Evolutionary conservation across 1,284 basidiomycete species (phyloP).

Genomic region (Porphyrellus sp.): DNA sequence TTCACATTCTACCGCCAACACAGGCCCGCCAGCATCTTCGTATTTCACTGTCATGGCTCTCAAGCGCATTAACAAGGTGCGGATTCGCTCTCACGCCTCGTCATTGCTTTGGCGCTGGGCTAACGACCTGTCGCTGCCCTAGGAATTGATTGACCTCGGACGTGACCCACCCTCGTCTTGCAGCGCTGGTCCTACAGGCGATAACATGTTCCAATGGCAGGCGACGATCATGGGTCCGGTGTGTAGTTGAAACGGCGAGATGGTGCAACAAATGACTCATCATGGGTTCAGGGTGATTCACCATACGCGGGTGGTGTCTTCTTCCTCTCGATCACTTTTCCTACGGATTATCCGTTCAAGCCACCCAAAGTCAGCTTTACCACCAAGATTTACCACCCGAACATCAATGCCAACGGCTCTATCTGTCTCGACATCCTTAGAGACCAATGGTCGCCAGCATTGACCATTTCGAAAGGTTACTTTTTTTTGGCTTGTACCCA

Average conservation of each 20-base stretch:
- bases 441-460: constrained; percentile 97
- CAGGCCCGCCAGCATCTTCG: constrained; percentile 34
- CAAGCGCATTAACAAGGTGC: constrained; percentile 98
- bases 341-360: constrained; percentile 97
- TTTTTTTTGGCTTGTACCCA: background rate
- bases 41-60: constrained; percentile 69
- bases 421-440: constrained; percentile 98
- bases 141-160: constrained; percentile 97
- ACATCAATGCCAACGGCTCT: constrained; percentile 97
- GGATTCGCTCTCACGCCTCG: constrained; percentile 22
- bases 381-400: constrained; percentile 96
- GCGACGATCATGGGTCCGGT: constrained; percentile 98
- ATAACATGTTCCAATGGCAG: constrained; percentile 98
- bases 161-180: constrained; percentile 97
- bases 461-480: constrained; percentile 97
- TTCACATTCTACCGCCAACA: constrained; percentile 7
- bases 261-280: constrained; percentile 8
- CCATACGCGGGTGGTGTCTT: constrained; percentile 96
- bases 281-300: constrained; percentile 71
- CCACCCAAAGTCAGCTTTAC: constrained; percentile 99
- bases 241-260: constrained; percentile 35
- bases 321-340: constrained; percentile 93
- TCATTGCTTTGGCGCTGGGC: constrained; percentile 13
- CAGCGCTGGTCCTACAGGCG: constrained; percentile 92
- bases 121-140: constrained; percentile 11